Evolutionary conservation across 2,329 filamentous ascomycete species (phyloP).

Genomic region (Pseudogymnoascus sp.): DNA sequence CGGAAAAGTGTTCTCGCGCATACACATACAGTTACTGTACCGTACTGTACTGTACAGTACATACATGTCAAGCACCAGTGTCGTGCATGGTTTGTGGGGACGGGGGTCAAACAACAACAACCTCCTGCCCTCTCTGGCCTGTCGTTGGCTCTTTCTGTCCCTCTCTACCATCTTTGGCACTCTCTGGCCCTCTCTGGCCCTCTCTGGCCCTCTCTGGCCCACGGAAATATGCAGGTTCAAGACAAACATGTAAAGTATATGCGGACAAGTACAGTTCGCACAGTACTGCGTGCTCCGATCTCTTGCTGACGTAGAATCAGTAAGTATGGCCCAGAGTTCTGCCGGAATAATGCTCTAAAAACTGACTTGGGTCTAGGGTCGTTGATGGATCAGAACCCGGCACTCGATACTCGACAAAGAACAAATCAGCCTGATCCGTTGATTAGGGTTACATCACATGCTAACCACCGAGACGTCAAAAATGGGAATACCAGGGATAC

Average conservation of each 20-base stretch:
- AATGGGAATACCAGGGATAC: neutral
- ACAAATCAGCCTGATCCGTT: slow-evolving; percentile 4
- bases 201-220: neutral
- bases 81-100: neutral
- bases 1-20: no score
- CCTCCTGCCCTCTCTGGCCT: neutral
- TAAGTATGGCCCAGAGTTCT: neutral
- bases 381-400: neutral
- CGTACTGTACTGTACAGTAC: neutral
- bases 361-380: neutral
- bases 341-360: neutral
- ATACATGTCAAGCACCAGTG: neutral
- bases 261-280: neutral
- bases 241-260: neutral
- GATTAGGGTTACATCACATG: slow-evolving; percentile 7
- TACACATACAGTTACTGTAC: no score
- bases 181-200: neutral
- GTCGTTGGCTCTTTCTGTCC: no score
- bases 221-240: neutral
- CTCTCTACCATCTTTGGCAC: neutral
- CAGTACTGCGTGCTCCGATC: neutral
- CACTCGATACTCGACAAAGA: neutral
- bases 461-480: neutral
- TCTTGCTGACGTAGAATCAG: neutral
- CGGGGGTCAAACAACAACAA: neutral